phyloP scores from a whole-genome alignment of 306 rosid species.

The Dicorynia guianensis region DNA sequence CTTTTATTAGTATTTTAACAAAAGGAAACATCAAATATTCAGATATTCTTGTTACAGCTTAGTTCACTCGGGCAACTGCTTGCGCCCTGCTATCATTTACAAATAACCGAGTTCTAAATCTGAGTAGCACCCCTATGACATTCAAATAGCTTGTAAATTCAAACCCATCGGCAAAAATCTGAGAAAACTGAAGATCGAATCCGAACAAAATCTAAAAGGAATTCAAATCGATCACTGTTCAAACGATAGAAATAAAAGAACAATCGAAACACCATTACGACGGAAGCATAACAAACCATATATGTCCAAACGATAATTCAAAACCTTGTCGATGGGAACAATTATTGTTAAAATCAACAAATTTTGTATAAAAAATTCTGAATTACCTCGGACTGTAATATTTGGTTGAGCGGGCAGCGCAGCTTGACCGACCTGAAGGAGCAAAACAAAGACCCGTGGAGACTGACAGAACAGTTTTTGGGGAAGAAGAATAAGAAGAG shows the following conservation, averaged over 20 bases:
- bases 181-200: conserved; percentile 46
- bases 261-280: conserved; percentile 17
- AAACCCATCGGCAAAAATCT: neutral
- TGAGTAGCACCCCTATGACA: neutral
- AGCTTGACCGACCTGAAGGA: conserved; percentile 43
- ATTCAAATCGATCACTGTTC: conserved; percentile 37
- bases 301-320: conserved; percentile 33
- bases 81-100: conserved; percentile 2
- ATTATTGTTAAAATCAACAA: neutral
- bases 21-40: conserved; percentile 1
- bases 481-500: conserved; percentile 5
- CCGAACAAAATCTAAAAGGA: conserved; percentile 17
- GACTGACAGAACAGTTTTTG: conserved; percentile 30
- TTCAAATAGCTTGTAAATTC: conserved; percentile 20
- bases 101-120: conserved; percentile 25
- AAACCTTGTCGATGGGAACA: neutral
- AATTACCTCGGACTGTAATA: conserved; percentile 42
- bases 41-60: conserved; percentile 13
- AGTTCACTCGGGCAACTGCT: conserved; percentile 34
- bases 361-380: neutral
- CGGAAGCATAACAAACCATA: conserved; percentile 24
- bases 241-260: conserved; percentile 28
- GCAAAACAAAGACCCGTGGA: neutral
- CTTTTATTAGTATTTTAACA: neutral
- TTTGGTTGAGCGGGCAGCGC: neutral